Evolutionary conservation across 73 alveolate genomes (phyloP), one percentile per base, ranked within the genome.

Genomic region (Paramecium bursaria): DNA sequence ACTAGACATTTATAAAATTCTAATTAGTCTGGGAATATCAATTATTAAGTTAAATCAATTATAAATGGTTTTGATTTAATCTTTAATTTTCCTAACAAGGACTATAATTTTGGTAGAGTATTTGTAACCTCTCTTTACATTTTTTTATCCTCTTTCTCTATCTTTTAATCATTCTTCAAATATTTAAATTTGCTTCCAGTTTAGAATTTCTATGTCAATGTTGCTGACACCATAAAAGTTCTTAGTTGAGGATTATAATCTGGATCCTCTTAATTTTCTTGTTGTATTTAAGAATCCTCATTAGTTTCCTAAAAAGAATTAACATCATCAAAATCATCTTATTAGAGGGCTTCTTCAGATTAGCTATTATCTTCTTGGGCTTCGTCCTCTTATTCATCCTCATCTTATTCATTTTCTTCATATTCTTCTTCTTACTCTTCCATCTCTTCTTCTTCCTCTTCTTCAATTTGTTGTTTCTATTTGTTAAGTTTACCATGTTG

Each of bases 21-120:
- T 14, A 93, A 82, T 47, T 52, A 74, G 22, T 57, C 79, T 29
- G 98, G 98, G 57, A 93, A 53, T 67, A 80, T 73, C 47, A 73
- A 86, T 4, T 76, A 76, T 26, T 88, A 85, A 5, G 98, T 93
- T 25, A 93, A 74, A 88, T 93, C 95, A 26, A 93, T 82, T 1
- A 93, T 85, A 46, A 73, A 77, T 3, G 94, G 94, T 50, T 91
- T 80, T 21, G 48, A 76, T 76, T 67, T 87, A n/a, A 87, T 50
- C 26, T 75, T 50, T 11, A 87, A 57, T 26, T 79, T 79, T 22
- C 76, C 76, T 44, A 79, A 53, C 4, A 79, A 31, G 1, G 89
- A 61, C 54, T 79, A 61, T 35, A 79, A 42, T 25, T 79, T 79
- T 39, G 89, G 89, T 22, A 79, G 60, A 10, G 82, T 21, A 3